phyloP scores from a whole-genome alignment of 2,329 filamentous ascomycete genomes.

The Exophiala lecanii-corni region DNA sequence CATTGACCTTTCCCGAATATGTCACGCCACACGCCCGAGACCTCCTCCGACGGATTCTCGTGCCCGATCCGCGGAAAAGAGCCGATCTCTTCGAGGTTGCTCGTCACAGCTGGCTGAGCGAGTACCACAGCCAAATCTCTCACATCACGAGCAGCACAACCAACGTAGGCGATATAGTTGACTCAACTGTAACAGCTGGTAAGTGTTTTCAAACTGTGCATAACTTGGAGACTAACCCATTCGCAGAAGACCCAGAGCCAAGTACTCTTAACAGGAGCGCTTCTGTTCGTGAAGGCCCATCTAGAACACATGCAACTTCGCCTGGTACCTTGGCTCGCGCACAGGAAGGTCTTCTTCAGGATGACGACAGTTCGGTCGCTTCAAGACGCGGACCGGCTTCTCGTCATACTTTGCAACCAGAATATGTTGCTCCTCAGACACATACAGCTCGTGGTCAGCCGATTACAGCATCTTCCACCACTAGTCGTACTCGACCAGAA shows the following conservation, averaged over 20 bases:
- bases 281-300: constrained; percentile 69
- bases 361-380: constrained; percentile 57
- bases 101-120: constrained; percentile 94
- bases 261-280: constrained; percentile 73
- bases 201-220: constrained; percentile 28
- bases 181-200: constrained; percentile 63
- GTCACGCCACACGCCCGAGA: constrained; percentile 95
- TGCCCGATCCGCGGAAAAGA: constrained; percentile 89
- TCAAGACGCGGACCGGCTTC: constrained; percentile 73
- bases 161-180: constrained; percentile 76
- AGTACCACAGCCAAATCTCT: constrained; percentile 93
- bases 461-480: constrained; percentile 25
- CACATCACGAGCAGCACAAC: constrained; percentile 97
- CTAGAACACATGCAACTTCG: constrained; percentile 11
- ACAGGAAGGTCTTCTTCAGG: constrained; percentile 16
- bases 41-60: constrained; percentile 83
- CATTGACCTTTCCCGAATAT: constrained; percentile 96
- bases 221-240: constrained; percentile 4
- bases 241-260: constrained; percentile 50
- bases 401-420: constrained; percentile 89
- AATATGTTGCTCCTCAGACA: constrained; percentile 89
- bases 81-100: constrained; percentile 97
- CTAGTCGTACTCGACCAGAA: constrained; percentile 34
- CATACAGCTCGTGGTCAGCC: constrained; percentile 70
- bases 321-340: constrained; percentile 41